Conservation (phyloP, 2,329 filamentous ascomycete species). For the Coniella lustricola region DNA sequence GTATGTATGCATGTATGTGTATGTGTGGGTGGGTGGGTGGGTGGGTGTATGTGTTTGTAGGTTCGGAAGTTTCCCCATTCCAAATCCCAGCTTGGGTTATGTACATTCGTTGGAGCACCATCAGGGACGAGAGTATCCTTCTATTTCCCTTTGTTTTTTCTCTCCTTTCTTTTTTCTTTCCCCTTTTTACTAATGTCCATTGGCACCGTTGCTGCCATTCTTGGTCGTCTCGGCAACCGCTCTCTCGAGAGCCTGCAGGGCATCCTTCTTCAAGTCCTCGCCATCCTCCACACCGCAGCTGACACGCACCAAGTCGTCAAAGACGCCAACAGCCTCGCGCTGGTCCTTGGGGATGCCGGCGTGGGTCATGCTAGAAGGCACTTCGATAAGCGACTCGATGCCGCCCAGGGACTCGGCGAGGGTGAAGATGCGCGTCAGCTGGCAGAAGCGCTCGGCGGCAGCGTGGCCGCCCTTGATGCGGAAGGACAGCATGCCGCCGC, state of each 20-base stretch:
- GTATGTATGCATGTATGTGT: no score
- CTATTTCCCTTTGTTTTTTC: neutral
- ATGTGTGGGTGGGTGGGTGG: no score
- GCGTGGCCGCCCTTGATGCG: constrained; percentile 78
- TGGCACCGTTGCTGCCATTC: constrained; percentile 2
- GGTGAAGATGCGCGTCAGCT: constrained; percentile 81
- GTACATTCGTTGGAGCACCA: no score
- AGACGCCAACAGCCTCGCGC: constrained; percentile 88
- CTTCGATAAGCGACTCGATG: constrained; percentile 84
- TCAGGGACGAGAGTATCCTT: no score
- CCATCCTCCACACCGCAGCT: constrained; percentile 93
- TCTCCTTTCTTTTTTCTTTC: neutral
- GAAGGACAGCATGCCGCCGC: constrained; percentile 97
- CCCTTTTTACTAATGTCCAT: neutral
- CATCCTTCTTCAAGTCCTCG: constrained; percentile 74
- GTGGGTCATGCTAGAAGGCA: constrained; percentile 95
- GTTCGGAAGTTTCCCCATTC: no score
- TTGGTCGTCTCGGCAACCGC: constrained; percentile 42
- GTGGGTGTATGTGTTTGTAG: no score
- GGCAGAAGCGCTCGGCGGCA: constrained; percentile 89
- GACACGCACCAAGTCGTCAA: constrained; percentile 85
- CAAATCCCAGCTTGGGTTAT: no score
- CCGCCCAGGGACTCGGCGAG: constrained; percentile 85
- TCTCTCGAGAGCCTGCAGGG: constrained; percentile 70
- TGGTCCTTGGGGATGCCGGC: constrained; percentile 87